Evolutionary conservation across 2,329 filamentous ascomycete species (phyloP).

Genomic region (Trichoderma polysporum): DNA sequence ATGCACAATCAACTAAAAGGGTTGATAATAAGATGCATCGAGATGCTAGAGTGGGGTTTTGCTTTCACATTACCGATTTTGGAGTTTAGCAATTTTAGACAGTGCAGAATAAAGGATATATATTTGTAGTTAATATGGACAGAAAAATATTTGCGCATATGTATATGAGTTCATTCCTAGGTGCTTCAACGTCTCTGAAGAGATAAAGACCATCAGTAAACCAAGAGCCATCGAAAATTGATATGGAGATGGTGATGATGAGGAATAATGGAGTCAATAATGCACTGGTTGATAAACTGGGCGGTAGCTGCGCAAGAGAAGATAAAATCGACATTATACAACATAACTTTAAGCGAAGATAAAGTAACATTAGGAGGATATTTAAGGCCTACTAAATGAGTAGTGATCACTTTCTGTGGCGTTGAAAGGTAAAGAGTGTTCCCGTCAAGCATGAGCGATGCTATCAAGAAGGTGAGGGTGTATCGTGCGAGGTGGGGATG

Average conservation of each 20-base stretch:
- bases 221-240: not conserved
- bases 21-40: no score
- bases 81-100: not conserved
- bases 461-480: not conserved
- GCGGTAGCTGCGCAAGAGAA: not conserved
- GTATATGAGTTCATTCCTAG: not conserved
- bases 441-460: not conserved
- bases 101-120: not conserved
- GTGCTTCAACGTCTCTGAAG: not conserved
- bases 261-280: no score
- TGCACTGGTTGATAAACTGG: no score
- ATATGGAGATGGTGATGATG: no score
- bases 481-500: not conserved
- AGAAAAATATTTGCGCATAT: not conserved
- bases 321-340: not conserved
- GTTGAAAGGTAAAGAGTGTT: not conserved
- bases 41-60: no score
- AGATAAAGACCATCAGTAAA: not conserved
- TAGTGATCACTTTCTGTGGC: not conserved
- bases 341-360: not conserved
- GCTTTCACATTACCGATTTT: not conserved
- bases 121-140: not conserved
- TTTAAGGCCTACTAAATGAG: not conserved
- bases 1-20: not conserved
- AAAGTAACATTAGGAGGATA: not conserved